Evolutionary conservation across 2,329 filamentous ascomycete genomes (phyloP), one percentile per base, ranked within the genome.

Genomic region (Ascochyta rabiei): DNA sequence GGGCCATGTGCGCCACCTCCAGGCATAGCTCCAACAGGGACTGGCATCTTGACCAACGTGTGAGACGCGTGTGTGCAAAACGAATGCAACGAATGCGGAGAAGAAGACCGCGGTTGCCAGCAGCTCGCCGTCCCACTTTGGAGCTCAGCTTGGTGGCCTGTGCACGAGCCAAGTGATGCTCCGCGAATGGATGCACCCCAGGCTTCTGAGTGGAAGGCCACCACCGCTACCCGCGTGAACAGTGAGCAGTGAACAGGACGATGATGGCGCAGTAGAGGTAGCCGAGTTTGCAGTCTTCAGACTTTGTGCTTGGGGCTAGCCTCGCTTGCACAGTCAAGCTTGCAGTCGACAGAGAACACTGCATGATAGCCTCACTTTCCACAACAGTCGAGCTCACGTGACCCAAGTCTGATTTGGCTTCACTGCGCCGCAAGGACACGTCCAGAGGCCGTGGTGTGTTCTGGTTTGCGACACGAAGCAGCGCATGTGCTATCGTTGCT

Each of bases 21-120:
- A 18, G 71, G 69, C 66, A 75, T 71, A 23, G 71, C 66, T 57
- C 83, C 80, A 60, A 80, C 80, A 67, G 83, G 83, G 68, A 86
- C 79, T 55, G 84, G 83, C 84, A 86, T 86, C 50, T 55, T 77
- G 67, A 50, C 44, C 38, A 37, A 38, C 48, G 30, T 39, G 51
- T 19, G 31, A 40, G 35, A 49, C 28, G 51, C 39, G 35, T 37
- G 41, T 35, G 18, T 41, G 33, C 35, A 44, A 41, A 62, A 53
- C 49, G 48, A 53, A 44, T 59, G 59, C 49, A 62, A 53, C 49
- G 48, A 53, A 44, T 59, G 59, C 49, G 51, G 56, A 54, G 57
- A 46, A 51, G 57, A 61, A 61, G 60, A 40, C 42, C 28, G 46
- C 40, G 51, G 44, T 56, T 48, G 53, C 54, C 46, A 57, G 38